A percentile compares a stretch with the other conserved stretches of the same genome.
phyloP scores from a whole-genome alignment of 2,329 filamentous ascomycete genomes.

The Claviceps africana region DNA sequence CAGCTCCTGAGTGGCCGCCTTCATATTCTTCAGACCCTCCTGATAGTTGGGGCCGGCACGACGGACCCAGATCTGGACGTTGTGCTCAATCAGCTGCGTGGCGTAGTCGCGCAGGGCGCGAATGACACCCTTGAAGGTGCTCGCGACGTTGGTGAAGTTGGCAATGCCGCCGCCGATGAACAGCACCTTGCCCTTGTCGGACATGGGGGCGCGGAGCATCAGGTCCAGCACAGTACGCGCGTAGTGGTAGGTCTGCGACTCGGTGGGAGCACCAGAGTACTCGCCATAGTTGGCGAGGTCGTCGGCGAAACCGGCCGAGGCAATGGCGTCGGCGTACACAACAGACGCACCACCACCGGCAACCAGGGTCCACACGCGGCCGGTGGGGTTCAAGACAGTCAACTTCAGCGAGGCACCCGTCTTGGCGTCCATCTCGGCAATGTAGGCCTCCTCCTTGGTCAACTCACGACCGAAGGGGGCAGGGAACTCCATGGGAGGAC shows the following conservation, averaged over 20 bases:
- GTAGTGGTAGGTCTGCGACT: slow-evolving; percentile 99
- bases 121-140: slow-evolving; percentile 99
- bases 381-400: slow-evolving; percentile 81
- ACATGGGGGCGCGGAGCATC: slow-evolving; percentile 80
- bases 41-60: slow-evolving; percentile 92
- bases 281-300: slow-evolving; percentile 99
- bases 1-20: slow-evolving; percentile 85
- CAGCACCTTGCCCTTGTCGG: slow-evolving; percentile 88
- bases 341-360: slow-evolving; percentile 99
- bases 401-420: slow-evolving; percentile 98
- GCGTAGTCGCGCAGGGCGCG: slow-evolving; percentile 85
- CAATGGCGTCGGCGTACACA: slow-evolving; percentile 97
- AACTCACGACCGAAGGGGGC: slow-evolving; percentile 97
- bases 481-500: slow-evolving; percentile 97
- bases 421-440: slow-evolving; percentile 96
- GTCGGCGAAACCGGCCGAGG: slow-evolving; percentile 83
- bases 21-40: slow-evolving; percentile 99
- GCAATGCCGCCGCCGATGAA: slow-evolving; percentile 99
- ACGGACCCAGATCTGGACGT: slow-evolving; percentile 92
- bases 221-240: slow-evolving; percentile 92
- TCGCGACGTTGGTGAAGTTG: slow-evolving; percentile 99
- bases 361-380: slow-evolving; percentile 95
- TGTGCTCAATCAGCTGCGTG: slow-evolving; percentile 80
- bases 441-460: slow-evolving; percentile 98
- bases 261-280: slow-evolving; percentile 96